Evolutionary conservation across 1,284 basidiomycete genomes (phyloP).

Genomic region (Cutaneotrichosporon daszewskae): DNA sequence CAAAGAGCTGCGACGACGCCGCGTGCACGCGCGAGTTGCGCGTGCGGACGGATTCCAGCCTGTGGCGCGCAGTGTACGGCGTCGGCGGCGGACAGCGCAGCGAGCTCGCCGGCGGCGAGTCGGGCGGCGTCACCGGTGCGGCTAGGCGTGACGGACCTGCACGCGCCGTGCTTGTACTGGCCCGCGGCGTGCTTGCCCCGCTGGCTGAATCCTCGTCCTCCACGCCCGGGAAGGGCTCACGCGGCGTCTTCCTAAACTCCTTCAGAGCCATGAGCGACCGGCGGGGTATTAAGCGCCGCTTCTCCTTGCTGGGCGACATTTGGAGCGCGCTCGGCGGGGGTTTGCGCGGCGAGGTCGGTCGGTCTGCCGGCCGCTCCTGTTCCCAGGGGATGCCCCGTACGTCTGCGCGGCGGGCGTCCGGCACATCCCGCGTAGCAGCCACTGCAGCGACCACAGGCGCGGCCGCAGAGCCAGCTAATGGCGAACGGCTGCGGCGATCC

Average conservation of each 20-base stretch:
- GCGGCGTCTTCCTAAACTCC: constrained; percentile 2
- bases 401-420: constrained; percentile 1
- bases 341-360: too few relatives aligned
- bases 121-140: too few relatives aligned
- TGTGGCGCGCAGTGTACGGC: constrained; percentile 8
- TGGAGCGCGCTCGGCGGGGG: too few relatives aligned
- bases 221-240: constrained; percentile 3
- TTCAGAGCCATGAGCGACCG: too few relatives aligned
- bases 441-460: constrained; percentile 2
- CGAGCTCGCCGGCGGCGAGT: background rate
- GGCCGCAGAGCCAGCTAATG: background rate
- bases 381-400: constrained; percentile 6
- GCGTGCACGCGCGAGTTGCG: constrained; percentile 16
- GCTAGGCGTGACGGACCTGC: too few relatives aligned
- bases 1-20: constrained; percentile 15
- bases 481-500: background rate
- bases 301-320: too few relatives aligned
- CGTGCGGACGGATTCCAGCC: constrained; percentile 16
- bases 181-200: too few relatives aligned
- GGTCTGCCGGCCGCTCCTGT: too few relatives aligned
- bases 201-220: constrained; percentile 3
- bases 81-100: too few relatives aligned
- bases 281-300: too few relatives aligned
- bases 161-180: too few relatives aligned
- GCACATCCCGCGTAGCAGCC: background rate